phyloP scores from a whole-genome alignment of 805 yeast genomes.

The Scheffersomyces spartinae region DNA sequence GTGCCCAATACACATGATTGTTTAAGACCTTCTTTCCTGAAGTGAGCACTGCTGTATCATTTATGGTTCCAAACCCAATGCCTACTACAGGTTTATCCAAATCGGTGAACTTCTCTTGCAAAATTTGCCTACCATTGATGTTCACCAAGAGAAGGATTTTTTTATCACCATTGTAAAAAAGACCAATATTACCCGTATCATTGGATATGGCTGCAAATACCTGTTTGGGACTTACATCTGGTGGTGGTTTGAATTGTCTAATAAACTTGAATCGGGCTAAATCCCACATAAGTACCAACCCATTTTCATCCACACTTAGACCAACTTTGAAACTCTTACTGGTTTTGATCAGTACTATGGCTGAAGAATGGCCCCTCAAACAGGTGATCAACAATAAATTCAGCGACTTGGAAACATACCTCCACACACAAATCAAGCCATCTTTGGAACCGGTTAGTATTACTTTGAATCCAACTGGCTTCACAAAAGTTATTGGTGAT shows the following conservation, averaged over 20 bases:
- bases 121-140: constrained; percentile 40
- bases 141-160: constrained; percentile 34
- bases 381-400: no score
- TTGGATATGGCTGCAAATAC: constrained; percentile 35
- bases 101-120: constrained; percentile 8
- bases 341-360: constrained; percentile 34
- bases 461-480: constrained; percentile 28
- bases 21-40: constrained; percentile 12
- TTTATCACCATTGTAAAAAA: constrained; percentile 16
- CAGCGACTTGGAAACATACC: constrained; percentile 20
- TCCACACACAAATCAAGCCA: constrained; percentile 56
- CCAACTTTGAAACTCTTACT: constrained; percentile 44
- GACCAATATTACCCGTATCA: constrained; percentile 43
- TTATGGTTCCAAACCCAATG: constrained; percentile 18
- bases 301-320: constrained; percentile 42
- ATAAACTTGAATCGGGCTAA: constrained; percentile 39
- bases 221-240: constrained; percentile 8
- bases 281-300: constrained; percentile 58
- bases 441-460: constrained; percentile 41
- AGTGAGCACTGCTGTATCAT: constrained; percentile 14
- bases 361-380: constrained; percentile 46
- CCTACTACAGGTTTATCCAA: constrained; percentile 8
- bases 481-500: constrained; percentile 24
- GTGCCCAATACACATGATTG: constrained; percentile 25
- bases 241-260: constrained; percentile 18